phyloP scores from a whole-genome alignment of 495 filamentous ascomycete genomes.

The Hyaloscypha bicolor region DNA sequence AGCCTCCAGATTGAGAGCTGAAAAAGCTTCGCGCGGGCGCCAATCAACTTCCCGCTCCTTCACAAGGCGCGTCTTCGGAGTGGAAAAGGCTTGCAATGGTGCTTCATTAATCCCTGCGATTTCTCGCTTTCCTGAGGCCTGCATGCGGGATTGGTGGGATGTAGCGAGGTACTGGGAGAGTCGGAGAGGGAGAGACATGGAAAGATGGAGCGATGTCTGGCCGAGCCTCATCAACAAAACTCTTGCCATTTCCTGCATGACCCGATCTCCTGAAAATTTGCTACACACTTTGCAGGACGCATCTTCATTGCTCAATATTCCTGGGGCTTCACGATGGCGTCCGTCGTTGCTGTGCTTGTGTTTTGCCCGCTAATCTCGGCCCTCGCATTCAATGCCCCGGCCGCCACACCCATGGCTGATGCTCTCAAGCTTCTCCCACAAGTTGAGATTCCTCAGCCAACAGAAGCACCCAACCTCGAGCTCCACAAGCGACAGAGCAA shows the following conservation, averaged over 20 bases:
- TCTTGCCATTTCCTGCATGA: not conserved
- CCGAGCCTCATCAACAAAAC: not conserved
- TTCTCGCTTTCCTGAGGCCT: not conserved
- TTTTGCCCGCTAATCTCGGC: slow-evolving; percentile 1
- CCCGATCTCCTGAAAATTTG: not conserved
- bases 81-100: not conserved
- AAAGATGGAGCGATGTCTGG: no score
- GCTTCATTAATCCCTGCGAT: not conserved
- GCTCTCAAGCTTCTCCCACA: not conserved
- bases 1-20: not conserved
- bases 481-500: not conserved
- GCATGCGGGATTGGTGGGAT: not conserved
- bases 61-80: not conserved
- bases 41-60: not conserved
- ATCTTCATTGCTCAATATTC: not conserved
- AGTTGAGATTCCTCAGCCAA: not conserved
- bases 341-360: not conserved
- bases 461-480: slow-evolving; percentile 3
- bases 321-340: not conserved
- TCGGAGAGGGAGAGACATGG: no score
- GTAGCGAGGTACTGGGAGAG: no score
- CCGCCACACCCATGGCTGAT: not conserved
- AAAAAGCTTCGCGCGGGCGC: not conserved
- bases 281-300: not conserved
- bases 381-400: not conserved